phyloP scores from a whole-genome alignment of 441 rosid genomes.

The Arabidopsis lyrata region DNA sequence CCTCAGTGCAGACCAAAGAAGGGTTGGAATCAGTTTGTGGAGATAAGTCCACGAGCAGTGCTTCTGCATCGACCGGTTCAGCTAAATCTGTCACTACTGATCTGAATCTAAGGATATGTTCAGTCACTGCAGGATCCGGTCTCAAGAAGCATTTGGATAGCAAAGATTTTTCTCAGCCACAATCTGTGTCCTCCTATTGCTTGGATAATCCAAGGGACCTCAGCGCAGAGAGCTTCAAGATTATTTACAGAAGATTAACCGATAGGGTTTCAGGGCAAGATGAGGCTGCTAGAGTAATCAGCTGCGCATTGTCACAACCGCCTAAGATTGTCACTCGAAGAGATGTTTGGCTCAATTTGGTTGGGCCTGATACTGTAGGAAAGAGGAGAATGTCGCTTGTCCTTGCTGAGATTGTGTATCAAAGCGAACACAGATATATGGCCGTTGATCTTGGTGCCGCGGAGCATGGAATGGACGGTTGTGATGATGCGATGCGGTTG shows the following conservation, averaged over 20 bases:
- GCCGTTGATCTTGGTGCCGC: constrained; percentile 58
- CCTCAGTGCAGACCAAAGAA: constrained; percentile 79
- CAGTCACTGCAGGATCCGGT: constrained; percentile 45
- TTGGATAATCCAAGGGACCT: constrained; percentile 48
- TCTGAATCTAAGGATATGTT: constrained; percentile 58
- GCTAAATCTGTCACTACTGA: constrained; percentile 72
- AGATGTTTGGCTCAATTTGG: constrained; percentile 77
- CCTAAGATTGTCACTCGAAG: constrained; percentile 49
- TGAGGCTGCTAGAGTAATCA: constrained; percentile 46
- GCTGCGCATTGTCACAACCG: constrained; percentile 31
- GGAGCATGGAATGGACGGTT: constrained; percentile 39
- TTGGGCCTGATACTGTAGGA: constrained; percentile 64
- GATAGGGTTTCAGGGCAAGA: constrained; percentile 71
- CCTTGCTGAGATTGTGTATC: constrained; percentile 67
- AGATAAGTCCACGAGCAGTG: constrained; percentile 49
- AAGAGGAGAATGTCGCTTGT: constrained; percentile 69
- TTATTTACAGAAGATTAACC: constrained; percentile 54
- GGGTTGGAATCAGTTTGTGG: constrained; percentile 49
- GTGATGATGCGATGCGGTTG: constrained; percentile 45
- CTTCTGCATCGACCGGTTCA: constrained; percentile 59
- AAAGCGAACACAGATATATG: constrained; percentile 66
- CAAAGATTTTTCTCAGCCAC: constrained; percentile 43
- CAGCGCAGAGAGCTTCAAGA: constrained; percentile 57
- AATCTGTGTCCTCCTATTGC: constrained; percentile 54
- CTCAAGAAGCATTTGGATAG: constrained; percentile 37